Evolutionary conservation across 805 yeast genomes (phyloP).

Genomic region (Nakazawaea laoshanensis): DNA sequence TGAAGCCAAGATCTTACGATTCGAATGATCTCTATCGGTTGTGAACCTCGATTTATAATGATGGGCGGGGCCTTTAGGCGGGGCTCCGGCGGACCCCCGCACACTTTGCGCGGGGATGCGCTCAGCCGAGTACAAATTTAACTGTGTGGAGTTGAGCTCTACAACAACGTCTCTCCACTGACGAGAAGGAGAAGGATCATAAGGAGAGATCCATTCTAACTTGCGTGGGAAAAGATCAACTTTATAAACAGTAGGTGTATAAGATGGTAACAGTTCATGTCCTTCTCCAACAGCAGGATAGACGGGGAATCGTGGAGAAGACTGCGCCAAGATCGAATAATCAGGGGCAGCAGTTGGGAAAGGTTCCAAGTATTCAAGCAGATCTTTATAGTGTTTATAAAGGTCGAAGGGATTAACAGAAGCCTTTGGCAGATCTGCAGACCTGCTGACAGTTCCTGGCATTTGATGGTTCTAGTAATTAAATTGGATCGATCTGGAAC

Average conservation of each 20-base stretch:
- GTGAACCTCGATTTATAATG: constrained; percentile 20
- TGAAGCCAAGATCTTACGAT: no score
- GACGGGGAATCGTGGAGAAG: constrained; percentile 24
- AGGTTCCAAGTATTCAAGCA: constrained; percentile 26
- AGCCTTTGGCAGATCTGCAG: no score
- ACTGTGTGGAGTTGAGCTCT: constrained; percentile 81
- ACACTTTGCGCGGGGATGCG: constrained; percentile 7
- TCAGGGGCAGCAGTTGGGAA: constrained; percentile 29
- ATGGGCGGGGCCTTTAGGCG: no score
- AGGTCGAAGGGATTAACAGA: constrained; percentile 6
- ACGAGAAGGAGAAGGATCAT: constrained; percentile 56
- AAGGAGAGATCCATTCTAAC: constrained; percentile 71
- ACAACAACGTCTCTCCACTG: constrained; percentile 64
- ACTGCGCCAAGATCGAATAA: constrained; percentile 26
- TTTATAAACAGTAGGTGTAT: constrained; percentile 57
- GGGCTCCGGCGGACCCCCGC: no score
- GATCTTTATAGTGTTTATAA: constrained; percentile 11
- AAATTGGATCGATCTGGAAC: no score
- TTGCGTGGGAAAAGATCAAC: constrained; percentile 55
- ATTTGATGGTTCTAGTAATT: no score
- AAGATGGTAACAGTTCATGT: constrained; percentile 47
- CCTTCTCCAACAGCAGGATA: constrained; percentile 20
- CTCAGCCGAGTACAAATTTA: constrained; percentile 53
- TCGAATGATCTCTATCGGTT: constrained; percentile 18
- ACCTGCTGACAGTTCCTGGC: no score